Percentiles rank a stretch among this genome's conserved stretches.
Conservation (phyloP, 805 yeast genomes). For the Candida railenensis region DNA sequence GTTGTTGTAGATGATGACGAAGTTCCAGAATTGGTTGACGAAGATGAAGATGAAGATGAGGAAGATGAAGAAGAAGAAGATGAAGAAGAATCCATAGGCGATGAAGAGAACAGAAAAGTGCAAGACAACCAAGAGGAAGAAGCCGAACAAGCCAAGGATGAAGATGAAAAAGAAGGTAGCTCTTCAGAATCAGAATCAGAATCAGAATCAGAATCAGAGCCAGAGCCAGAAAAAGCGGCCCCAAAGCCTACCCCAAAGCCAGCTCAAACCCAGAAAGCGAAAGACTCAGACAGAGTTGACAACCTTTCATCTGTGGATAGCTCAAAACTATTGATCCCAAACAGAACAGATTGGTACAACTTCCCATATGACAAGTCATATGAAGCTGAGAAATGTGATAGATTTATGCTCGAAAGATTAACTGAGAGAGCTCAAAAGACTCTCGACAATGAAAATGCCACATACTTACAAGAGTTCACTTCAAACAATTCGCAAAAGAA, state of each 20-base stretch:
- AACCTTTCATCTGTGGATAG: slow-evolving; percentile 51
- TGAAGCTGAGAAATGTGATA: slow-evolving; percentile 38
- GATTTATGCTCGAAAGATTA: slow-evolving; percentile 59
- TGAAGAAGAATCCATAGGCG: slow-evolving; percentile 33
- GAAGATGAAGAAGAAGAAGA: slow-evolving; percentile 35
- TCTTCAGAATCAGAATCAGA: slow-evolving; percentile 12
- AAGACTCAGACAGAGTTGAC: slow-evolving; percentile 26
- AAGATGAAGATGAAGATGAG: slow-evolving; percentile 39
- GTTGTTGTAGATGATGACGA: slow-evolving; percentile 30
- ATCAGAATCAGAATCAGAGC: slow-evolving; percentile 11
- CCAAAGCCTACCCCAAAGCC: slow-evolving; percentile 4
- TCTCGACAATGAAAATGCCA: slow-evolving; percentile 67
- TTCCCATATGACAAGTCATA: slow-evolving; percentile 33
- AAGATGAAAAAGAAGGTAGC: slow-evolving; percentile 6
- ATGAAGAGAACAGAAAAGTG: slow-evolving; percentile 15
- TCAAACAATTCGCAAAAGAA: slow-evolving; percentile 78
- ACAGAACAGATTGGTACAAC: slow-evolving; percentile 76
- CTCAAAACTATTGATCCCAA: slow-evolving; percentile 56
- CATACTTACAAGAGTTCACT: slow-evolving; percentile 70
- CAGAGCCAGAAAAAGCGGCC: slow-evolving; percentile 16
- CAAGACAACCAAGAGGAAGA: slow-evolving; percentile 24
- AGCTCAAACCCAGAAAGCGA: slow-evolving; percentile 6
- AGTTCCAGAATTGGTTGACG: slow-evolving; percentile 20
- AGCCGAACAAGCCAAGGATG: slow-evolving; percentile 18
- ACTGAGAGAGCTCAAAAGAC: slow-evolving; percentile 64